Base-by-base conservation (phyloP, 2,329 filamentous ascomycete genomes). In the Stachybotrys elegans region DNA sequence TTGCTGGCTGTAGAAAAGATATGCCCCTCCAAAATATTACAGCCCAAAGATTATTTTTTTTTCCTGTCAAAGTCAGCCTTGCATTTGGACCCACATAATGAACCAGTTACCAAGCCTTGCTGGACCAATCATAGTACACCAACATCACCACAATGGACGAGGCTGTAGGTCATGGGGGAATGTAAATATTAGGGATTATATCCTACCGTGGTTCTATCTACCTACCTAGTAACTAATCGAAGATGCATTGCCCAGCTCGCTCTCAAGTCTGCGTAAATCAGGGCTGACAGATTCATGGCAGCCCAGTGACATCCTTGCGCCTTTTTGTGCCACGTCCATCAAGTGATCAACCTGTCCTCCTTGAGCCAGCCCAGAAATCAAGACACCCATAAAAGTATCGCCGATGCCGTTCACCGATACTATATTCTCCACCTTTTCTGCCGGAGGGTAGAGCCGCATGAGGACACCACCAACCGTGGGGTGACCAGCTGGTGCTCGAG, bases 371-470 rank as follows among this genome's bases (percentile, higher is more conserved):
- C 87, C 88, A 2, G 89, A 85, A n/a, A 95, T 71, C 44, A 96
- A 55, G 13, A 90, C 85, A 0, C 92, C 93, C 8, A 94, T 72
- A 61, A 97, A 91, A 0, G 93, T 96, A 65, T 98, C 93, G 0
- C 93, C 93, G 3, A 89, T 90, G 1, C 92, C 93, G 61, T 97
- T 97, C 9, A 97, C 92, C 38, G 89, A 95, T 2, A 92, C 81
- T 2, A 95, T 74, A 21, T 93, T 81, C 17, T 76, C 67, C 0
- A 95, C 74, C 14, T 71, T 67, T 59, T 86, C 81, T 1, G 78
- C 78, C 0, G 86, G 72, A 0, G 86, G 80, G 60, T 88, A 87
- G 17, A 79, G 52, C 25, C 78, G 63, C 83, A 96, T 90, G 58
- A 96, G 96, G 3, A 96, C 75, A 0, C 91, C 92, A 0, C 90